Percentiles rank a stretch among this genome's conserved stretches.
phyloP scores from a whole-genome alignment of 768 basidiomycete genomes.

The Thelephora ganbajun region DNA sequence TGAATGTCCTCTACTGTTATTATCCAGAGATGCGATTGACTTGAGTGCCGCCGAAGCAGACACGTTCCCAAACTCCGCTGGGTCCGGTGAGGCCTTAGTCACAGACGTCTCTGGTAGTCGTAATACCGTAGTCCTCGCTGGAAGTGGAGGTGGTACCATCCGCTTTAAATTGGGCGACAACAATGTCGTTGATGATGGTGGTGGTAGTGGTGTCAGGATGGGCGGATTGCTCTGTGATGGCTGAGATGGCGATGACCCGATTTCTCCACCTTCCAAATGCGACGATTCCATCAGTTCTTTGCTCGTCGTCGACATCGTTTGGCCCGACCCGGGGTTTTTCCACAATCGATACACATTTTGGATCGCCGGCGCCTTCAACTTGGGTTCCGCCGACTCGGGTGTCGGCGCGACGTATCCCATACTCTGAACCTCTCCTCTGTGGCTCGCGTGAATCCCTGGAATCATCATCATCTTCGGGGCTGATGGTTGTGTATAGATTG shows the following conservation, averaged over 20 bases:
- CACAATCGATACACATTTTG: slow-evolving; percentile 64
- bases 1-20: slow-evolving; percentile 9
- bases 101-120: no score
- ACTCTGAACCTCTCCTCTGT: slow-evolving; percentile 77
- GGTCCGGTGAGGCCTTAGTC: no score
- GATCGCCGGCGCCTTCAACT: slow-evolving; percentile 38
- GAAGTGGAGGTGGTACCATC: no score
- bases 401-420: slow-evolving; percentile 57
- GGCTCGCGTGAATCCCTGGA: slow-evolving; percentile 75
- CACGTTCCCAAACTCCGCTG: slow-evolving; percentile 11
- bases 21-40: slow-evolving; percentile 31
- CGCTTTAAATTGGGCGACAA: no score
- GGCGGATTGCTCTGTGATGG: no score
- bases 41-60: slow-evolving; percentile 43
- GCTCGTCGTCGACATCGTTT: no score
- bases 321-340: slow-evolving; percentile 32
- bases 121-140: no score
- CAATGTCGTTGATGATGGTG: no score
- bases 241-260: no score
- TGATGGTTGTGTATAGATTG: slow-evolving; percentile 61
- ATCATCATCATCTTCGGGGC: slow-evolving; percentile 75
- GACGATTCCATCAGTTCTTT: no score
- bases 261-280: no score
- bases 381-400: slow-evolving; percentile 21
- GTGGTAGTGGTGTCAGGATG: no score